A percentile compares a stretch with the other conserved stretches of the same genome.
phyloP scores from a whole-genome alignment of 192 early-diverging fungal genomes.

The Jimgerdemannia flammicorona region DNA sequence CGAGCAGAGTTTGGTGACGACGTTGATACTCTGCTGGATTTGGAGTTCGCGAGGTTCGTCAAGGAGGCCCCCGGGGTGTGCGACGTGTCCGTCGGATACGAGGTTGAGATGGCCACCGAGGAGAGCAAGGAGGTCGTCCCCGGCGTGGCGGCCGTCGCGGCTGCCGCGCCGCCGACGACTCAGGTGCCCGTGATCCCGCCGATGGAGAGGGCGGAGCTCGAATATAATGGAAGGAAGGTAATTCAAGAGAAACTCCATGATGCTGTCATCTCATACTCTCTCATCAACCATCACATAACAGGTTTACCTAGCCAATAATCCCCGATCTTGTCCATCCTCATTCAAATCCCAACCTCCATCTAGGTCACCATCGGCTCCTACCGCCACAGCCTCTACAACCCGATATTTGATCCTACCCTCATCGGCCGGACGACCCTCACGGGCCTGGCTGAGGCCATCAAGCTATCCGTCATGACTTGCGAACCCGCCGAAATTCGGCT shows the following conservation, averaged over 20 bases:
- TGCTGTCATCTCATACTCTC: neutral
- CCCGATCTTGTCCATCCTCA: no score
- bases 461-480: conserved; percentile 32
- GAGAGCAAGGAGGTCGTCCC: neutral
- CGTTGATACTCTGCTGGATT: conserved; percentile 29
- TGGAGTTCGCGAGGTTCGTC: conserved; percentile 50
- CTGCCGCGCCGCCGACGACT: neutral
- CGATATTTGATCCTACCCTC: conserved; percentile 70
- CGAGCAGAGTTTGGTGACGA: conserved; percentile 40
- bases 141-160: neutral
- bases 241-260: neutral
- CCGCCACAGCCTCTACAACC: conserved; percentile 58
- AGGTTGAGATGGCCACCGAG: conserved; percentile 1
- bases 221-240: conserved; percentile 60
- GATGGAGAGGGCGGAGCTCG: conserved; percentile 34
- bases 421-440: conserved; percentile 20
- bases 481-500: conserved; percentile 67
- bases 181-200: conserved; percentile 8
- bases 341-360: neutral
- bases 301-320: neutral
- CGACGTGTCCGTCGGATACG: conserved; percentile 25
- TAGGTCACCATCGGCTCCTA: conserved; percentile 58
- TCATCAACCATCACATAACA: neutral
- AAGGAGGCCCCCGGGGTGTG: conserved; percentile 50
- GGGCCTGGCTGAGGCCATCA: neutral